These are phyloP conservation scores for Sugiyamaella marilandica DNA, from an alignment of 805 yeast species.

Conservation along the genomic window DNA sequence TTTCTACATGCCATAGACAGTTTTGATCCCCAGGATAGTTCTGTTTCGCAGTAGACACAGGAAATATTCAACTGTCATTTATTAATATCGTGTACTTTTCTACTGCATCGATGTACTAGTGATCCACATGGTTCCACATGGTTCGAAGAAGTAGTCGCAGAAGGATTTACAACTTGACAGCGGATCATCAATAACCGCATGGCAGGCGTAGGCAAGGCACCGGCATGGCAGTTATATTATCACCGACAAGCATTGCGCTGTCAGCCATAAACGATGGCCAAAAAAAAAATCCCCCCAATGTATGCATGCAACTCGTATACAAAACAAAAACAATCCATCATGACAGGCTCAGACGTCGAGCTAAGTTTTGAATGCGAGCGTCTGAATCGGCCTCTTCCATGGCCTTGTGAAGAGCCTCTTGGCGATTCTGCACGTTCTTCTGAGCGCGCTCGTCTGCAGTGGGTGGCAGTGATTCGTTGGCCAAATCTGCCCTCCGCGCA, in stretches of 20 bases:
- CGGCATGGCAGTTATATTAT: too few relatives aligned
- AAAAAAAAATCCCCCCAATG: neutral
- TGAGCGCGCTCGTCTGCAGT: conserved; percentile 50
- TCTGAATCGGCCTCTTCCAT: conserved; percentile 27
- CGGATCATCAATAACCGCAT: neutral
- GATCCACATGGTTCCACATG: too few relatives aligned
- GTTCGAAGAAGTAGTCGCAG: too few relatives aligned
- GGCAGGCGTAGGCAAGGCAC: neutral
- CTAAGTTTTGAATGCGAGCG: conserved; percentile 23
- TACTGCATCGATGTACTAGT: too few relatives aligned
- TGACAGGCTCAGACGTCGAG: conserved; percentile 25
- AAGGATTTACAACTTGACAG: neutral
- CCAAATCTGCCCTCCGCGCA: conserved; percentile 72
- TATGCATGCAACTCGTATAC: neutral
- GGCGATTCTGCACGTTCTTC: conserved; percentile 44
- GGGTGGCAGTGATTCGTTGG: conserved; percentile 89
- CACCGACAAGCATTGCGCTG: neutral
- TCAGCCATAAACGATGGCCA: neutral
- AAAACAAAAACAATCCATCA: conserved; percentile 1
- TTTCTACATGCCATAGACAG: too few relatives aligned
- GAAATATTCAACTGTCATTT: too few relatives aligned
- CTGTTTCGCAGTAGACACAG: too few relatives aligned
- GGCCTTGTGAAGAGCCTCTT: conserved; percentile 28
- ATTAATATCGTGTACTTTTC: too few relatives aligned
- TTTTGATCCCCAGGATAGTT: too few relatives aligned